Evolutionary conservation across 2,329 filamentous ascomycete genomes (phyloP), one percentile per base, ranked within the genome.

Genomic region (Diplodia corticola): DNA sequence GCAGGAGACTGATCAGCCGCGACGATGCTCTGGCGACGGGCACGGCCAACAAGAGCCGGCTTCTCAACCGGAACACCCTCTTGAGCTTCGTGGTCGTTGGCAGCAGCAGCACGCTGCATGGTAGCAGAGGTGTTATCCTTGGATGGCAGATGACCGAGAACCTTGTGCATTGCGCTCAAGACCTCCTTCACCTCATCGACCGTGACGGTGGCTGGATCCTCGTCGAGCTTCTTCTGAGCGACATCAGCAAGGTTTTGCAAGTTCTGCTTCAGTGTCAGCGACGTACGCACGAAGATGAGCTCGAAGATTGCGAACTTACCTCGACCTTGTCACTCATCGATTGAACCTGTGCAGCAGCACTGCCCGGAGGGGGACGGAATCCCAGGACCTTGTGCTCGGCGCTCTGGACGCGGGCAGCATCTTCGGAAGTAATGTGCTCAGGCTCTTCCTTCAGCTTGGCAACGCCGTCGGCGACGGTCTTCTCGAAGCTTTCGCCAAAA

Each of bases 101-200:
- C 69, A 67, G 67, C 65, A 40, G 73, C 75, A 24, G 75, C 60
- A 20, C 71, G 55, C 28, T 63, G 64, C n/a, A 20, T 26, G 15
- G 15, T 37, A 46, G 64, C 64, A 20, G 64, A 53, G 35, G 63
- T 54, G 46, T 57, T 66, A 20, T 54, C 48, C 57, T 66, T 66
- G 48, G 64, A 26, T 44, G 55, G 64, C 22, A 46, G 20, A 49
- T 49, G 55, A 17, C 64, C 57, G 9, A 63, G 37, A n/a, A 51
- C 64, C 64, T 60, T 60, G 46, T 60, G 54, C 30, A 53, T 54
- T 12, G 33, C 37, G 53, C 64, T 65, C 53, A 65, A 71, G 37
- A 77, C 70, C 35, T 70, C 69, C 24, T 70, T 74, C 68, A 72
- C 73, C 64, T 77, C 75, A 35, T 74, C 74, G 13, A 70, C 66